Evolutionary conservation across 176 grass and related monocot species (phyloP), one percentile per base, ranked within the genome.

Genomic region (Aechmea fasciata): DNA sequence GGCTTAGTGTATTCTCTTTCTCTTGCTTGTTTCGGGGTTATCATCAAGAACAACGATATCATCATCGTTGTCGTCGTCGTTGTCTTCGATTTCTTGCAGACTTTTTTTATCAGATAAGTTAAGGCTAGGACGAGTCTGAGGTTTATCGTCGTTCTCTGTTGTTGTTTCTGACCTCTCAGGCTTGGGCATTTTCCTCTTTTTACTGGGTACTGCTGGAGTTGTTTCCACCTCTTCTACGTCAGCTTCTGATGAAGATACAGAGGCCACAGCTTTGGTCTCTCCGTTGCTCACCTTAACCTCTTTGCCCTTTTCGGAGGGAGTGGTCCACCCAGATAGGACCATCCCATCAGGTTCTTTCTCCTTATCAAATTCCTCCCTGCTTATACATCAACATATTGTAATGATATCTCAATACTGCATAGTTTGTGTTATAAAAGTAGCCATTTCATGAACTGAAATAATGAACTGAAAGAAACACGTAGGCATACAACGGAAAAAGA

Each of bases 291-390:
- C 72, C 47, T 51, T 59, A 48, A 64, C 48, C 63, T 29, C 0
- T 26, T 48, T 76, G 59, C 13, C 73, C 25, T 65, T 80, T 67
- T 52, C 79, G 33, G 59, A 75, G 66, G 74, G 79, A 62, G 72
- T 79, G 28, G 85, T 90, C 95, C 90, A 94, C 51, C 95, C 95
- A 73, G 77, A 82, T 9, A 99, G 80, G 62, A 88, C 87, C 87
- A 99, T 90, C 69, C 95, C 80, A 9, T 99, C 90, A 47, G 87
- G 95, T 61, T 99, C 90, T 69, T 94, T 99, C 69, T 99, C 95
- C 48, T 66, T 80, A 8, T 94, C 80, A 2, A 99, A 94, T 76
- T 88, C 90, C 54, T 99, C 95, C 95, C 95, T 99, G 77, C 69
- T 7, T 41, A 93, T 71, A 15, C 64, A 62, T 63, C 29, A 83